These are phyloP conservation scores for Melampsora americana DNA, from an alignment of 1,284 basidiomycete species.

Conservation along the genomic window DNA sequence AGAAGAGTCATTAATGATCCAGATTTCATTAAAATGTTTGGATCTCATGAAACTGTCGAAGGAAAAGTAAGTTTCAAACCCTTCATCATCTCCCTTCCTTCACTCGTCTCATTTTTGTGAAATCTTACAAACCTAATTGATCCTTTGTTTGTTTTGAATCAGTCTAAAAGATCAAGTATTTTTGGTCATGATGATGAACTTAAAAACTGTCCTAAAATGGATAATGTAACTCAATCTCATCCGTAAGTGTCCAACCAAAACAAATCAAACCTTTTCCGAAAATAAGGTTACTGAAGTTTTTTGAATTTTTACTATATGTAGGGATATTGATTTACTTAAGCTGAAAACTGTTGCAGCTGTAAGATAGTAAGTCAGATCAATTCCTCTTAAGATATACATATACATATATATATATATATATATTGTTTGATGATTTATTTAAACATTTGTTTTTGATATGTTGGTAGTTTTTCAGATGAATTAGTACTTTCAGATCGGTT, in stretches of 20 bases:
- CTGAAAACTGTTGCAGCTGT: slow-evolving; percentile 20
- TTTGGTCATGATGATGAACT: slow-evolving; percentile 27
- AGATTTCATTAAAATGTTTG: slow-evolving; percentile 52
- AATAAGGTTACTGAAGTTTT: background rate
- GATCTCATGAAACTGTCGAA: slow-evolving; percentile 46
- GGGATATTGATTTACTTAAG: slow-evolving; percentile 26
- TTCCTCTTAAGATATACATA: background rate
- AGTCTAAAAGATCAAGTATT: slow-evolving; percentile 8
- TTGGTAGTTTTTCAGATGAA: slow-evolving; percentile 12
- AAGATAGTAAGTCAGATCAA: slow-evolving; percentile 11
- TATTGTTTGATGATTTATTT: background rate
- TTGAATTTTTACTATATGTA: background rate
- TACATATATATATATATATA: too few species aligned
- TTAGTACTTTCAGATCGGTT: slow-evolving; percentile 16
- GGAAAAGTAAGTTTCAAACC: background rate
- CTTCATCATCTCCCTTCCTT: background rate
- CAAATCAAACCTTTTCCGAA: background rate
- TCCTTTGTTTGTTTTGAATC: background rate
- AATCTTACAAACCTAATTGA: background rate
- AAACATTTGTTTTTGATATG: background rate
- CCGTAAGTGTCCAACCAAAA: slow-evolving; percentile 5
- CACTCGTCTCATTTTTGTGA: background rate
- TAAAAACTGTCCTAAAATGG: slow-evolving; percentile 25
- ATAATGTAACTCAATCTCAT: slow-evolving; percentile 23
- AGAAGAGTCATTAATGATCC: slow-evolving; percentile 49